Conservation (phyloP, 2,329 filamentous ascomycete genomes). For the Alternaria ventricosa region DNA sequence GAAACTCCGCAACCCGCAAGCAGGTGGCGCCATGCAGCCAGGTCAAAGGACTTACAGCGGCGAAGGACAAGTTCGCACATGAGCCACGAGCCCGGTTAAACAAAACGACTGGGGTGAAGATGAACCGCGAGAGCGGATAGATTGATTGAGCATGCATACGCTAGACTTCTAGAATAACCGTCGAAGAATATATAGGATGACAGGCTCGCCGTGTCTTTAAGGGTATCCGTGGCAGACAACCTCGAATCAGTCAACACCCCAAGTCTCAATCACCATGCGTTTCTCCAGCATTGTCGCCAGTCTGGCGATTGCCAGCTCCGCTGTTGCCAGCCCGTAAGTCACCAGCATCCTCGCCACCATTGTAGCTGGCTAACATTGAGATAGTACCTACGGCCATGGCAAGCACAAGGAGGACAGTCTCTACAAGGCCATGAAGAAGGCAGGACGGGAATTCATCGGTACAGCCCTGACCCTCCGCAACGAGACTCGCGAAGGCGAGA, state of each 20-base stretch:
- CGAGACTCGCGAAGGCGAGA: slow-evolving; percentile 30
- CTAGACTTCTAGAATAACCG: slow-evolving; percentile 30
- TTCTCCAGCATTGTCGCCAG: slow-evolving; percentile 33
- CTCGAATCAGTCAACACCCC: background rate
- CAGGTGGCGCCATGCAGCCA: slow-evolving; percentile 5
- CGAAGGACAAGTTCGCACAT: slow-evolving; percentile 6
- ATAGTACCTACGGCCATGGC: slow-evolving; percentile 9
- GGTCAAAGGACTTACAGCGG: slow-evolving; percentile 1
- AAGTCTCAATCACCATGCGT: slow-evolving; percentile 27
- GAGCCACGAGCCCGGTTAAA: slow-evolving; percentile 28
- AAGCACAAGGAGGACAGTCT: slow-evolving; percentile 23
- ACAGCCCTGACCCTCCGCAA: slow-evolving; percentile 36
- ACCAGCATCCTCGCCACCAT: background rate
- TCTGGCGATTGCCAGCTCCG: slow-evolving; percentile 30
- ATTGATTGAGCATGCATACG: slow-evolving; percentile 13
- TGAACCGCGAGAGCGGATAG: slow-evolving; percentile 17
- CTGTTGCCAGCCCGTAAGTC: slow-evolving; percentile 26
- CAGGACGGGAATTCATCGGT: slow-evolving; percentile 32
- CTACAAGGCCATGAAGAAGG: slow-evolving; percentile 33
- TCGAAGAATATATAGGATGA: slow-evolving; percentile 20
- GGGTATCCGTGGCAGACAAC: slow-evolving; percentile 12
- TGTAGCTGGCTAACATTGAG: background rate
- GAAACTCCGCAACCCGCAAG: slow-evolving; percentile 13
- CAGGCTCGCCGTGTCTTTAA: background rate
- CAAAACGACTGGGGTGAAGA: slow-evolving; percentile 4